Evolutionary conservation across 805 yeast species (phyloP).

Genomic region (Metschnikowia proteae): DNA sequence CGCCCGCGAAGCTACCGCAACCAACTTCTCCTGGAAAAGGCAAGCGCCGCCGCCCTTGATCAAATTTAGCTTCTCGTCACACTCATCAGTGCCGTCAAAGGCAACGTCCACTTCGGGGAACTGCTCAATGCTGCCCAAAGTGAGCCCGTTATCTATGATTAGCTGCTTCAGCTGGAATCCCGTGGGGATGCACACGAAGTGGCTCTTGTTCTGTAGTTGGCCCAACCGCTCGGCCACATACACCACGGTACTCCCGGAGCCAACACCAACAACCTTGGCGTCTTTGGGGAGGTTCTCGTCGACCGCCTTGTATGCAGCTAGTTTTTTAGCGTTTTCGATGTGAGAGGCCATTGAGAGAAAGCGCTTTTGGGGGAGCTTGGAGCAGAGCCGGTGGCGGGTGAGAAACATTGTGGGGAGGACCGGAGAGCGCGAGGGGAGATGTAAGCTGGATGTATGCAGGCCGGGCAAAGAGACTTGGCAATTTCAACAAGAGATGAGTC

Average conservation of each 20-base stretch:
- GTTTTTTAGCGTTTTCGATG: slow-evolving; percentile 79
- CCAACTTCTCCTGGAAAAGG: slow-evolving; percentile 91
- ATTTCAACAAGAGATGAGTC: not conserved
- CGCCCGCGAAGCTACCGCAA: slow-evolving; percentile 71
- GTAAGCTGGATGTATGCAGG: slow-evolving; percentile 1
- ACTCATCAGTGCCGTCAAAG: slow-evolving; percentile 98
- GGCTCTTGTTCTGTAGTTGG: slow-evolving; percentile 49
- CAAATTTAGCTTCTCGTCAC: slow-evolving; percentile 72
- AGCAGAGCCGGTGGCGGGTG: not conserved
- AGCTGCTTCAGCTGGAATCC: slow-evolving; percentile 93
- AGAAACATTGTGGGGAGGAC: slow-evolving; percentile 2
- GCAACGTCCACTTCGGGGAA: slow-evolving; percentile 82
- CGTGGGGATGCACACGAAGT: slow-evolving; percentile 84
- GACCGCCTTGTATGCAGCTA: slow-evolving; percentile 89
- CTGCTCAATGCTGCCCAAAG: slow-evolving; percentile 79
- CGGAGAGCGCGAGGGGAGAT: not conserved
- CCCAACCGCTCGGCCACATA: slow-evolving; percentile 94
- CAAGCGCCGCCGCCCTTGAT: slow-evolving; percentile 99
- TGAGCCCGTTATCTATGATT: slow-evolving; percentile 76
- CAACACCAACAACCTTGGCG: slow-evolving; percentile 83
- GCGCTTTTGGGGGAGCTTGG: not conserved
- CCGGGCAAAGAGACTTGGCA: not conserved
- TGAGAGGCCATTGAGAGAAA: slow-evolving; percentile 19
- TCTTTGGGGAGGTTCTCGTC: slow-evolving; percentile 72
- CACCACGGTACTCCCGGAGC: slow-evolving; percentile 97